Evolutionary conservation across 371 early-diverging fungal species (phyloP).

Genomic region (Circinella umbellata): DNA sequence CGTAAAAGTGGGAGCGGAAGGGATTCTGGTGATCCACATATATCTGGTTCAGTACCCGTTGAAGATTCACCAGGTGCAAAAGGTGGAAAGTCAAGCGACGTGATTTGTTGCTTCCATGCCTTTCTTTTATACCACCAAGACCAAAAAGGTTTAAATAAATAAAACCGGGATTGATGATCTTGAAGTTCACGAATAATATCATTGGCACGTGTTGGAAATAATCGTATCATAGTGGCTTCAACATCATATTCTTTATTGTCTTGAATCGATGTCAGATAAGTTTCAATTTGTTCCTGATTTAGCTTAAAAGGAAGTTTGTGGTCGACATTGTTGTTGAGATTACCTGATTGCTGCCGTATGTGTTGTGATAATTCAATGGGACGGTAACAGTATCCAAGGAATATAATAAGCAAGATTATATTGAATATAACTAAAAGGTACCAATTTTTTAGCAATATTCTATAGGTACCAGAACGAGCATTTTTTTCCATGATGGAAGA

Average conservation of each 20-base stretch:
- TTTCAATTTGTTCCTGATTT: neutral
- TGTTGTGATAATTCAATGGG: neutral
- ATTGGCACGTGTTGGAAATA: slow-evolving; percentile 7
- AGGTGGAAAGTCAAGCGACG: too few species aligned
- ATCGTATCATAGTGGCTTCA: slow-evolving; percentile 5
- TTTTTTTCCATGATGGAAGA: neutral
- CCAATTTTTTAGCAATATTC: slow-evolving; percentile 14
- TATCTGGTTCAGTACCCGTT: neutral
- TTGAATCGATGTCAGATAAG: neutral
- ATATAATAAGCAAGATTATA: neutral
- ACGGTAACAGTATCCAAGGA: slow-evolving; percentile 5
- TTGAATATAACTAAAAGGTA: slow-evolving; percentile 7
- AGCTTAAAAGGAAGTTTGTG: neutral
- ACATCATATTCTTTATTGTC: neutral
- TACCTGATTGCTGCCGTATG: too few species aligned
- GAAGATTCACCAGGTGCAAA: too few species aligned
- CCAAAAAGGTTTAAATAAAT: neutral
- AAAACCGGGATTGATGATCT: neutral
- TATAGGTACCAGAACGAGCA: neutral
- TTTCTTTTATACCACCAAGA: neutral
- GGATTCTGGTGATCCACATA: neutral
- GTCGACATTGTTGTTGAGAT: too few species aligned
- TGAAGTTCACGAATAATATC: neutral
- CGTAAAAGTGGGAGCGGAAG: slow-evolving; percentile 4
- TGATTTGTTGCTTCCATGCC: neutral